Conservation (phyloP, 192 early-diverging fungal species). For the Paraglomus brasilianum region DNA sequence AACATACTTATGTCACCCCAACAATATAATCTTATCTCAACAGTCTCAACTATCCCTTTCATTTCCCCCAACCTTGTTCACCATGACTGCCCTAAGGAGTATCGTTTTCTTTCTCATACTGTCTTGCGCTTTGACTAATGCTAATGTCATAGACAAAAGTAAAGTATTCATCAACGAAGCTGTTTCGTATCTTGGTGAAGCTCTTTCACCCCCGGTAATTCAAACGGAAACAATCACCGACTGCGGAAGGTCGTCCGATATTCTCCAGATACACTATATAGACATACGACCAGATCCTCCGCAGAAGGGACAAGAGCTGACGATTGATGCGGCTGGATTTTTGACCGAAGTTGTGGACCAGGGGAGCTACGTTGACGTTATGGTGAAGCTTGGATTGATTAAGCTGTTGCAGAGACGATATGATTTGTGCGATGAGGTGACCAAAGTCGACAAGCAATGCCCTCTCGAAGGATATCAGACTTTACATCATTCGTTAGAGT, state of each 20-base stretch:
- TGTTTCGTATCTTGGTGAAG: too few species aligned
- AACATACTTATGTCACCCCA: too few species aligned
- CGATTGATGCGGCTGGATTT: slow-evolving; percentile 46
- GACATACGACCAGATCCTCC: slow-evolving; percentile 51
- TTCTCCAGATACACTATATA: slow-evolving; percentile 44
- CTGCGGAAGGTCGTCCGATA: slow-evolving; percentile 28
- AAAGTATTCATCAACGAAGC: too few species aligned
- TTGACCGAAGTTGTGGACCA: slow-evolving; percentile 42
- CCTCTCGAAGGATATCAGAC: slow-evolving; percentile 47
- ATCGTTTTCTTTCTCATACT: too few species aligned
- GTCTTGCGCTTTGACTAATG: too few species aligned
- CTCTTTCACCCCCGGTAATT: slow-evolving; percentile 11
- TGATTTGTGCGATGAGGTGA: slow-evolving; percentile 53
- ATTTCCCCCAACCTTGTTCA: too few species aligned
- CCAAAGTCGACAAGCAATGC: slow-evolving; percentile 50
- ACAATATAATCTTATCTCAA: too few species aligned
- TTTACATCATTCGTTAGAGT: slow-evolving; percentile 42
- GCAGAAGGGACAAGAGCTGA: slow-evolving; percentile 43
- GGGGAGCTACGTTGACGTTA: slow-evolving; percentile 44
- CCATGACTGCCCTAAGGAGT: too few species aligned
- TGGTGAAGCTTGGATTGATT: slow-evolving; percentile 50
- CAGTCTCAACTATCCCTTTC: too few species aligned
- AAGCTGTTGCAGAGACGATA: slow-evolving; percentile 45
- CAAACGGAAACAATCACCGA: slow-evolving; percentile 28
- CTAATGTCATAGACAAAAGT: too few species aligned